Evolutionary conservation across 129 eudicot genomes (phyloP).

Genomic region (Smallanthus sonchifolius): DNA sequence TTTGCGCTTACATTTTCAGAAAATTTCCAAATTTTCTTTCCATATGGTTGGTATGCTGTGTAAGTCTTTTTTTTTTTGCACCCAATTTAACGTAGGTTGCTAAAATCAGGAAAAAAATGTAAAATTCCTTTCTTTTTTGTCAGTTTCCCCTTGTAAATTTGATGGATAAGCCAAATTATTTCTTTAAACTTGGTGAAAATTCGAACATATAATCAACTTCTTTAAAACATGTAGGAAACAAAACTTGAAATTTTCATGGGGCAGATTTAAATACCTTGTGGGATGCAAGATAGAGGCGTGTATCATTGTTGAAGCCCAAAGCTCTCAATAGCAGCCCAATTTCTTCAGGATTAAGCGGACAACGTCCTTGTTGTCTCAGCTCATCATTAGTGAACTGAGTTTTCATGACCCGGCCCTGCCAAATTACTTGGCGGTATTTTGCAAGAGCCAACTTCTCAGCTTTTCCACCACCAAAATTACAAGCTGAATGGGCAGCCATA

Average conservation of each 20-base stretch:
- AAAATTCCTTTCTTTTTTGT: neutral
- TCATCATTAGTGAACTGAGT: constrained; percentile 80
- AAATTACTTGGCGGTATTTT: constrained; percentile 83
- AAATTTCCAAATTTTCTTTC: neutral
- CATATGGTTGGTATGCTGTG: neutral
- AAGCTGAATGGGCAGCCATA: constrained; percentile 99
- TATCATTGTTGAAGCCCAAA: constrained; percentile 70
- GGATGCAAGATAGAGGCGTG: constrained; percentile 95
- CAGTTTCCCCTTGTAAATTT: neutral
- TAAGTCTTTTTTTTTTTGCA: no score
- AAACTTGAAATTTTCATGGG: neutral
- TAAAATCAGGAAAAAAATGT: neutral
- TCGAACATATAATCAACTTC: neutral
- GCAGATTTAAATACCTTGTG: constrained; percentile 58
- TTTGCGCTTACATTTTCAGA: neutral
- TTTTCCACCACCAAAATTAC: constrained; percentile 98
- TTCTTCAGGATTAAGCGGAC: constrained; percentile 96
- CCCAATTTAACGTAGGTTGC: neutral
- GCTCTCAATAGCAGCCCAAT: constrained; percentile 80
- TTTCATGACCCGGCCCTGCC: constrained; percentile 94
- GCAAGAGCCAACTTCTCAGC: constrained; percentile 97
- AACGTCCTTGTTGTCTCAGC: constrained; percentile 85
- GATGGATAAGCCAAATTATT: neutral
- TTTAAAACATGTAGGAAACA: neutral
- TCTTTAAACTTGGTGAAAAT: neutral